phyloP scores from a whole-genome alignment of 164 flowering plant genomes.

The Tinospora cordifolia region DNA sequence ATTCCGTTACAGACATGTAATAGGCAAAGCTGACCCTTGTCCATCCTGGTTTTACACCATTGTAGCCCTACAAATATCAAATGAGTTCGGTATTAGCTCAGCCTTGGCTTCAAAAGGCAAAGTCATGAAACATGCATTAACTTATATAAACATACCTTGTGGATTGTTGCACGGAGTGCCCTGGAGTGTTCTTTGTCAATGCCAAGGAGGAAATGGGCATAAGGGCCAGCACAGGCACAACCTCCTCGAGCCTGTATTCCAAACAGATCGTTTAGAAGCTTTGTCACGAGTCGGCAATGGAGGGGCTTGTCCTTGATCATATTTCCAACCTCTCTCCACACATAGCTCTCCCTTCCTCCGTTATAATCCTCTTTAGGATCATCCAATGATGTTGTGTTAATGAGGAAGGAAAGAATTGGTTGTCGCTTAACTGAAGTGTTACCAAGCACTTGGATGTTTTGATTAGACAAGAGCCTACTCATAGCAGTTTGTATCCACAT shows the following conservation, averaged over 20 bases:
- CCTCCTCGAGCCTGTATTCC: slow-evolving; percentile 89
- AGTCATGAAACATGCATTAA: no score
- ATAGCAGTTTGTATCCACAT: slow-evolving; percentile 40
- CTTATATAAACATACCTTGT: slow-evolving; percentile 32
- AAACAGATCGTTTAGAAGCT: slow-evolving; percentile 77
- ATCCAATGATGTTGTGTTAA: slow-evolving; percentile 32
- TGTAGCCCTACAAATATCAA: slow-evolving; percentile 42
- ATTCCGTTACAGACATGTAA: slow-evolving; percentile 60
- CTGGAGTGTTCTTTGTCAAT: slow-evolving; percentile 35
- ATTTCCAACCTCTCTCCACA: slow-evolving; percentile 43
- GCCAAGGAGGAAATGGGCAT: slow-evolving; percentile 56
- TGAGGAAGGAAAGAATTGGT: slow-evolving; percentile 66
- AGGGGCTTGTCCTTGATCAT: slow-evolving; percentile 50
- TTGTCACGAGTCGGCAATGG: slow-evolving; percentile 64
- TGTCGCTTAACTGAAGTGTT: slow-evolving; percentile 42
- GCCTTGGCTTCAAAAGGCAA: no score
- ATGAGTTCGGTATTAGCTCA: background rate
- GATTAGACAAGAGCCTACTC: slow-evolving; percentile 45
- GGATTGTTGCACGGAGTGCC: slow-evolving; percentile 39
- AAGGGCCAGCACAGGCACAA: slow-evolving; percentile 88
- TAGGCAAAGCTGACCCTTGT: slow-evolving; percentile 78
- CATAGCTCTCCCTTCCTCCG: slow-evolving; percentile 11
- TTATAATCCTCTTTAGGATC: slow-evolving; percentile 2
- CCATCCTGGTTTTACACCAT: slow-evolving; percentile 84
- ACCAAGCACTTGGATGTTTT: slow-evolving; percentile 51